phyloP scores from a whole-genome alignment of 805 yeast genomes.

The Metschnikowia similis region DNA sequence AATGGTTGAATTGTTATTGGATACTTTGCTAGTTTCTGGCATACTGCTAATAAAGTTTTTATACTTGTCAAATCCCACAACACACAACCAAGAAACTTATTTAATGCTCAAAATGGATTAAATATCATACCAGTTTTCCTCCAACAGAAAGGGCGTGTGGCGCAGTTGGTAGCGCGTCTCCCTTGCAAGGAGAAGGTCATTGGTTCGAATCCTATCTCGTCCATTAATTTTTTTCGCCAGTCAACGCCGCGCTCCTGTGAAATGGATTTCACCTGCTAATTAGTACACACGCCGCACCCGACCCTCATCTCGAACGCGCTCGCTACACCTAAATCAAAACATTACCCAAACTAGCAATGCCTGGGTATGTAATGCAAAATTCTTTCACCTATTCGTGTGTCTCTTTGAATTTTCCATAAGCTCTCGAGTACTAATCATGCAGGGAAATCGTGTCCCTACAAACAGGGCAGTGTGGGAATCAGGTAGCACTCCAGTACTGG shows the following conservation, averaged over 20 bases:
- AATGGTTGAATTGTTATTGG: no score
- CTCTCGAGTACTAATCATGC: constrained; percentile 19
- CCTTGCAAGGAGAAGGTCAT: constrained; percentile 77
- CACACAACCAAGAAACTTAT: no score
- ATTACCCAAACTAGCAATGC: constrained; percentile 16
- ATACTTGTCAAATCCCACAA: no score
- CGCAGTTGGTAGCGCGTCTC: constrained; percentile 82
- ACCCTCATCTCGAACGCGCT: constrained; percentile 8
- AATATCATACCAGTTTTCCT: neutral
- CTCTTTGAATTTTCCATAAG: neutral
- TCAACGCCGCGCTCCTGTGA: no score
- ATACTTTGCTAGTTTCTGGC: no score
- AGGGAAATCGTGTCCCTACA: constrained; percentile 70
- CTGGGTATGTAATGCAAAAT: constrained; percentile 22
- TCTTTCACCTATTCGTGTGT: neutral
- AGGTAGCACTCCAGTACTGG: constrained; percentile 92
- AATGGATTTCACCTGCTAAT: no score
- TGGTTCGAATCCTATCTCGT: constrained; percentile 78
- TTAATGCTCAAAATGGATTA: fast-evolving
- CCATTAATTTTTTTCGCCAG: constrained; percentile 31
- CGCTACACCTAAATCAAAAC: constrained; percentile 7
- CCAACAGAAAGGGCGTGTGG: constrained; percentile 55
- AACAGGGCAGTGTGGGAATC: constrained; percentile 95
- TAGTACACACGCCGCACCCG: neutral
- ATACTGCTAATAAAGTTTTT: no score